Evolutionary conservation across 768 basidiomycete genomes (phyloP), one percentile per base, ranked within the genome.

Genomic region (Kwoniella pini): DNA sequence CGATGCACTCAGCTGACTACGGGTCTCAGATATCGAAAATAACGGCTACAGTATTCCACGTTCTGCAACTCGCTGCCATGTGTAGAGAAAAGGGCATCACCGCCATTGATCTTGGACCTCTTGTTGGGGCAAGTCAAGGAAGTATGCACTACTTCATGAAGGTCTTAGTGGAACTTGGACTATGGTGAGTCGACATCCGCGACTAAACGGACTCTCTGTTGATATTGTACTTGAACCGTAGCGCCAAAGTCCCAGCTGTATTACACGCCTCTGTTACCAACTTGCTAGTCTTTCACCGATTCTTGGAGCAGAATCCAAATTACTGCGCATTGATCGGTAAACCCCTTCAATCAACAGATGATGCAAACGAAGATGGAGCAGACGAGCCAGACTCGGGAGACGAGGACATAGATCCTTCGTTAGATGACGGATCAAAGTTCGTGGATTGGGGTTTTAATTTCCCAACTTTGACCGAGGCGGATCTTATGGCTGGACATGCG

Each of bases 121-220:
- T 68, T 17, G 62, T 75, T n/a, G 71, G 71, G 17, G 56, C 68
- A 2, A 67, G 67, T 45, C 69, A 70, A 60, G 70, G 70, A 7
- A 66, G 64, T 54, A 66, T 67, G 58, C 65, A 68, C 45, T 70
- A 75, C 53, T 75, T 56, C 53, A 67, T 75, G 62, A 72, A 72
- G 45, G 65, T 70, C 2, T 33, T 75, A 31, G 48, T 64, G 10
- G 51, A 52, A 1, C 27, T 65, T 11, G 67, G 65, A 3, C 62
- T 75, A 33, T 65, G 63, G 72, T 74, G 51, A 60, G 72, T 57
- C 12, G 7, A n/a, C n/a, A n/a, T n/a, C n/a, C n/a, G n/a, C n/a
- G n/a, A n/a, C 21, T 26, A 11, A 0, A 33, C 30, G n/a, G n/a
- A n/a, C n/a, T n/a, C n/a, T n/a, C n/a, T n/a, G n/a, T n/a, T n/a